A percentile compares a stretch with the other conserved stretches of the same genome.
Conservation (phyloP, 441 rosid genomes). For the Pelargonium citronellum region DNA sequence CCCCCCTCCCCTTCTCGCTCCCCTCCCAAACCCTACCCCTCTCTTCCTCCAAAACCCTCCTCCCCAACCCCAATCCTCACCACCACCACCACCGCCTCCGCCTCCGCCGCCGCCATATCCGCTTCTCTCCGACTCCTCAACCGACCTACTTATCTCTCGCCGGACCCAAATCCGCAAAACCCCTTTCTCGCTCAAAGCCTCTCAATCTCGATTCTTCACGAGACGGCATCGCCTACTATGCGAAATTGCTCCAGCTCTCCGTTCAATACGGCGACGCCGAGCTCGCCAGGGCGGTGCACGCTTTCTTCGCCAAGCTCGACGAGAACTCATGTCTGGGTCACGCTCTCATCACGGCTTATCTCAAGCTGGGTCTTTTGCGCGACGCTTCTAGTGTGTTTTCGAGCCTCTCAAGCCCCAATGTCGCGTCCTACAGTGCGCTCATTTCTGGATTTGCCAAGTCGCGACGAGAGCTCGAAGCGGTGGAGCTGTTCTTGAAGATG, state of each 20-base stretch:
- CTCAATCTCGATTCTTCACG: not conserved
- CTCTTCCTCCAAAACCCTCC: slow-evolving; percentile 13
- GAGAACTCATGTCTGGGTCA: slow-evolving; percentile 43
- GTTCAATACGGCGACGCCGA: slow-evolving; percentile 37
- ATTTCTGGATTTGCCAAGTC: slow-evolving; percentile 56
- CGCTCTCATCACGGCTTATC: slow-evolving; percentile 48
- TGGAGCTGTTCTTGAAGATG: slow-evolving; percentile 55
- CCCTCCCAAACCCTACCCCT: not conserved
- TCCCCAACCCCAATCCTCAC: slow-evolving; percentile 19
- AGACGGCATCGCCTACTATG: slow-evolving; percentile 10
- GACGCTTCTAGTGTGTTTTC: slow-evolving; percentile 47
- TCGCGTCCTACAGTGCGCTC: slow-evolving; percentile 59
- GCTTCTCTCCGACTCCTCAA: slow-evolving; percentile 18
- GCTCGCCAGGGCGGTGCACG: slow-evolving; percentile 58
- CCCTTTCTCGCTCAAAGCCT: slow-evolving; percentile 23
- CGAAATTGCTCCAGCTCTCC: slow-evolving; percentile 46
- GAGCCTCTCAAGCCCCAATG: slow-evolving; percentile 45
- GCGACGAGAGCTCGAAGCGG: slow-evolving; percentile 41
- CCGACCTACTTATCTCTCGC: slow-evolving; percentile 10
- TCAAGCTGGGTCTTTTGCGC: slow-evolving; percentile 46
- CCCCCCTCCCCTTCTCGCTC: not conserved
- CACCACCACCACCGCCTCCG: slow-evolving; percentile 16
- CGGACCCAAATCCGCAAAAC: slow-evolving; percentile 1
- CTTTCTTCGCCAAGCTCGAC: slow-evolving; percentile 45
- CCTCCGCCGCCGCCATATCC: slow-evolving; percentile 20